Evolutionary conservation across 805 yeast species (phyloP).

Genomic region (Saccharomycopsis babjevae): DNA sequence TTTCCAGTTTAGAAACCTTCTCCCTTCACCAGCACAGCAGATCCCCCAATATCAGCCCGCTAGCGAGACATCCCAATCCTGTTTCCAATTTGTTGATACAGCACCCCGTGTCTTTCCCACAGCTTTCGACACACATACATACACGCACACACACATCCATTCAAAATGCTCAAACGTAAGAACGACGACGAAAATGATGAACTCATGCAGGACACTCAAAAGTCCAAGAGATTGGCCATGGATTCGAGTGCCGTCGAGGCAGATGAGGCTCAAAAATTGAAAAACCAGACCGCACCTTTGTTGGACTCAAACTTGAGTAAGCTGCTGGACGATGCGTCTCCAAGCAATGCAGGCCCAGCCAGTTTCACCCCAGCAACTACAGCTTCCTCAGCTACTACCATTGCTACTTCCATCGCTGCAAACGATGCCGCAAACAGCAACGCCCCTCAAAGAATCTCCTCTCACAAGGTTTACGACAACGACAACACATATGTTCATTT

Average conservation of each 20-base stretch:
- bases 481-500: slow-evolving; percentile 51
- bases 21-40: no score
- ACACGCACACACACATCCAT: neutral
- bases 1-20: no score
- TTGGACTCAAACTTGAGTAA: slow-evolving; percentile 16
- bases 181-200: slow-evolving; percentile 46
- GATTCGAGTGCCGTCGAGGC: slow-evolving; percentile 47
- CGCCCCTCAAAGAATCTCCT: slow-evolving; percentile 25
- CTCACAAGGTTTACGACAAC: slow-evolving; percentile 29
- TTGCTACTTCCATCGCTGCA: neutral
- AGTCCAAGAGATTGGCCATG: slow-evolving; percentile 57
- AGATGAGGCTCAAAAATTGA: slow-evolving; percentile 33
- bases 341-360: neutral
- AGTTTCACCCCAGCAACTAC: neutral
- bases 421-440: slow-evolving; percentile 4
- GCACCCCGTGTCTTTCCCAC: neutral
- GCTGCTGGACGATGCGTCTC: neutral
- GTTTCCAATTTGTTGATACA: no score
- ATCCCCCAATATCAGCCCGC: no score
- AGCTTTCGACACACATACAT: neutral
- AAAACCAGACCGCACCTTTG: slow-evolving; percentile 34
- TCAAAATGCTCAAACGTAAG: slow-evolving; percentile 46
- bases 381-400: neutral
- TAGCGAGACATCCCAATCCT: no score
- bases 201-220: slow-evolving; percentile 25